phyloP scores from a whole-genome alignment of 2,329 filamentous ascomycete species.

The Claviceps spartinae region DNA sequence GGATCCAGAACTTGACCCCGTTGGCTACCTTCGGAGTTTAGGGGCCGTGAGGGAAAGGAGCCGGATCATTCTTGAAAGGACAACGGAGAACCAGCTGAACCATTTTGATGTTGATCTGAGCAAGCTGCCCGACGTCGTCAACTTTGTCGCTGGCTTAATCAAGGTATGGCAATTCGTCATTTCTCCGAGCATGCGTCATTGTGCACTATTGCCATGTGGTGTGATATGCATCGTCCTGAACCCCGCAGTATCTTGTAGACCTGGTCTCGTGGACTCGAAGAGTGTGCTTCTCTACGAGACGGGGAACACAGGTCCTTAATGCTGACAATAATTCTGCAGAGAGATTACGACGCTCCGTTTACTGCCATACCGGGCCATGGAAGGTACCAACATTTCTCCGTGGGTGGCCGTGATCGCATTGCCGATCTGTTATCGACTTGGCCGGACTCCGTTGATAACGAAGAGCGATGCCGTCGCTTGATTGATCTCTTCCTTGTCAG shows the following conservation, averaged over 20 bases:
- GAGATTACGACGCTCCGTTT: slow-evolving; percentile 43
- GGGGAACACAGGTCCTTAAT: background rate
- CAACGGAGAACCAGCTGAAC: slow-evolving; percentile 59
- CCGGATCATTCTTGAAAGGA: slow-evolving; percentile 61
- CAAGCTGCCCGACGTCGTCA: slow-evolving; percentile 73
- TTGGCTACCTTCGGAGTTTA: slow-evolving; percentile 81
- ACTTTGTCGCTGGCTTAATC: slow-evolving; percentile 84
- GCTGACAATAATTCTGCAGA: slow-evolving; percentile 17
- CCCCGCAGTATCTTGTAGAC: background rate
- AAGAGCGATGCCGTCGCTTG: slow-evolving; percentile 60
- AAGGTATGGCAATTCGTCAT: slow-evolving; percentile 46
- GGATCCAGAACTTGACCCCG: slow-evolving; percentile 77
- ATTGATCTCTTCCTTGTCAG: slow-evolving; percentile 70
- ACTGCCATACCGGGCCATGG: slow-evolving; percentile 70
- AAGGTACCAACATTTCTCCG: slow-evolving; percentile 70
- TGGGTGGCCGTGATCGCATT: slow-evolving; percentile 63
- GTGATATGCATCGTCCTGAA: background rate
- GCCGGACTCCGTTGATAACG: slow-evolving; percentile 53
- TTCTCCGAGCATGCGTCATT: background rate
- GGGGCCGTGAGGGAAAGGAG: slow-evolving; percentile 74
- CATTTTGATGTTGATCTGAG: slow-evolving; percentile 82
- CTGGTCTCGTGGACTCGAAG: too few relatives aligned
- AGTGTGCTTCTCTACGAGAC: background rate
- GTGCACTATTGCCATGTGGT: background rate
- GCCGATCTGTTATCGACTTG: slow-evolving; percentile 58